These are phyloP conservation scores for Zostera marina DNA, from an alignment of 116 monocot species.

Conservation along the genomic window DNA sequence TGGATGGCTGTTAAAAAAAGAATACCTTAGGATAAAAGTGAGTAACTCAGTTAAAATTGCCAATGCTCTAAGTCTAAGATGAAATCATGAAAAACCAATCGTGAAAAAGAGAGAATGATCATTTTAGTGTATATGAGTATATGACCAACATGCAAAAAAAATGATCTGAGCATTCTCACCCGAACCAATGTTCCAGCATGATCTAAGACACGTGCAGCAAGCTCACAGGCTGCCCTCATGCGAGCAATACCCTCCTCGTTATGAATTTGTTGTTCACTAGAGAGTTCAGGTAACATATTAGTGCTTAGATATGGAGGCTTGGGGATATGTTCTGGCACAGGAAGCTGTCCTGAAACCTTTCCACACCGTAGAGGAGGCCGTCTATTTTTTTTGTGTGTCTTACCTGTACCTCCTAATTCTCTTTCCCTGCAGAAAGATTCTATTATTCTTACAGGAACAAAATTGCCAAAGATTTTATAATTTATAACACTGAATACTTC, in stretches of 20 bases:
- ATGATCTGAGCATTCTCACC: conserved; percentile 21
- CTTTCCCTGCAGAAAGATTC: conserved; percentile 19
- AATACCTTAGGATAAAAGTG: neutral
- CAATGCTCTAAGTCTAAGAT: neutral
- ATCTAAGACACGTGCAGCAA: conserved; percentile 93
- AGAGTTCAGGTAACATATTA: conserved; percentile 53
- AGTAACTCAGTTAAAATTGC: too few relatives aligned
- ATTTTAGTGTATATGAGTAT: too few relatives aligned
- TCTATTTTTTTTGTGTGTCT: conserved; percentile 52
- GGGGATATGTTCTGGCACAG: conserved; percentile 65
- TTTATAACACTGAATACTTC: neutral
- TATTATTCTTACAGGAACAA: neutral
- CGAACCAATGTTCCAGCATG: conserved; percentile 88
- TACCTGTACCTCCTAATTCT: conserved; percentile 32
- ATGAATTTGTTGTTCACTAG: conserved; percentile 60
- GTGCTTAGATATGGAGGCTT: conserved; percentile 70
- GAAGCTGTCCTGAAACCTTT: conserved; percentile 50
- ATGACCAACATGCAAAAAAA: neutral
- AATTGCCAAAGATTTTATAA: neutral
- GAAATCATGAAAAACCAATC: neutral
- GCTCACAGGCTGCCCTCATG: conserved; percentile 82
- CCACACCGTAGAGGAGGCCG: conserved; percentile 61
- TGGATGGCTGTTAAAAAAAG: conserved; percentile 63
- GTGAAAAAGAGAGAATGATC: neutral
- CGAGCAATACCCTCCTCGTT: conserved; percentile 57